Percentiles rank a stretch among this genome's conserved stretches.
Evolutionary conservation across 2,329 filamentous ascomycete species (phyloP).

Genomic region (Nemania diffusa): DNA sequence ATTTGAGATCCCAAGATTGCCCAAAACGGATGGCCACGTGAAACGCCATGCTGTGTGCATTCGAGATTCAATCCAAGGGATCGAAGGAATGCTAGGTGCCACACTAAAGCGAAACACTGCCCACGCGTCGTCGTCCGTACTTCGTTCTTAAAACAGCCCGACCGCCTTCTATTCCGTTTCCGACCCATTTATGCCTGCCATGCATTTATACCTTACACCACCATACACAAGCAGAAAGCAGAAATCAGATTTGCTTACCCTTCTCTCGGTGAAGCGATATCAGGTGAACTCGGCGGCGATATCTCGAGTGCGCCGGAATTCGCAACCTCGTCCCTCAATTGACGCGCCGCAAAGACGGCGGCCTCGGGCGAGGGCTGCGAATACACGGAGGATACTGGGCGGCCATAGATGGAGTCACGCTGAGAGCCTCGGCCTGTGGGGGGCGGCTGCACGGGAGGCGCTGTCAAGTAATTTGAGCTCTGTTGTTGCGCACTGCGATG

Average conservation of each 20-base stretch:
- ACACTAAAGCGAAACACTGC: conserved; percentile 11
- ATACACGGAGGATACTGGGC: conserved; percentile 70
- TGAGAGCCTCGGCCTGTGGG: conserved; percentile 51
- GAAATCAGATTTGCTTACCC: conserved; percentile 53
- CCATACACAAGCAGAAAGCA: conserved; percentile 5
- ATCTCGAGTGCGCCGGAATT: conserved; percentile 53
- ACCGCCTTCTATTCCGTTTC: background rate
- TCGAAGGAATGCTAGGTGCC: background rate
- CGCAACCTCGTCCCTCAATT: conserved; percentile 42
- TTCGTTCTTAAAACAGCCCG: background rate
- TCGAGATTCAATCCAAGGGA: background rate
- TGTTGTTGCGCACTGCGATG: conserved; percentile 37
- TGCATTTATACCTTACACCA: background rate
- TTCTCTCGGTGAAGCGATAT: conserved; percentile 52
- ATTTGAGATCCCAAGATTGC: background rate
- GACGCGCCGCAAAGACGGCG: conserved; percentile 48
- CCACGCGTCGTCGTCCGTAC: background rate
- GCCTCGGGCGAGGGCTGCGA: conserved; percentile 63
- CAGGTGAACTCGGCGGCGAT: conserved; percentile 69
- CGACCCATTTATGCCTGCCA: background rate
- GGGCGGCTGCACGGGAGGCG: conserved; percentile 49
- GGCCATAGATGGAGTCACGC: conserved; percentile 52
- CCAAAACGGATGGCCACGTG: background rate
- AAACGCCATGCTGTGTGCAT: background rate
- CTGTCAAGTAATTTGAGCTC: conserved; percentile 45